Evolutionary conservation across 192 early-diverging fungal genomes (phyloP), one percentile per base, ranked within the genome.

Genomic region (Coemansia sp.): DNA sequence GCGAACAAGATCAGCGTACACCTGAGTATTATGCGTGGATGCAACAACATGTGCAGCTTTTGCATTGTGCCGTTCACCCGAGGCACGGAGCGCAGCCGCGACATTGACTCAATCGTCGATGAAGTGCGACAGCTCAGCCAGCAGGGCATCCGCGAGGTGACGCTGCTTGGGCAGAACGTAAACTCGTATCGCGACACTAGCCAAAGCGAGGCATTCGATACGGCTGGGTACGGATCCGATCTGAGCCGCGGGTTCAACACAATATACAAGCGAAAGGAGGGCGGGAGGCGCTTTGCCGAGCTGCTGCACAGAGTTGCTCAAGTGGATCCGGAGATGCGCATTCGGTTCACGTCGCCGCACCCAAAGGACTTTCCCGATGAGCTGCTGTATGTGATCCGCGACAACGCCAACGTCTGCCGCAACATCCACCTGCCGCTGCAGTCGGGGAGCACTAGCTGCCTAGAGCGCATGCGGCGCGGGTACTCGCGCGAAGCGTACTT

Each of bases 31-130:
- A 92, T 92, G 90, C 79, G 90, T 26, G 90, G 90, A 56, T 92
- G 90, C 74, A 92, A 92, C 74, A 92, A 92, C 60, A 92, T 92
- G 90, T 92, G 90, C 56, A 85, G 85, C 39, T 92, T 88, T 69
- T 92, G 90, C 61, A 90, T 92, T 37, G 90, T 92, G 4, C 90
- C 90, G 13, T 90, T 90, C 46, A 92, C 90, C 9, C 82, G 90
- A 53, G 90, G 90, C 9, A 90, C 82, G 59, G 90, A 92, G 65
- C 82, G 90, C 51, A 88, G 87, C 69, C 82, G 90, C 55, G 78
- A 85, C 28, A 87, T 92, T 3, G 87, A 88, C 36, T 87, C 88
- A 6, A 88, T 92, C 61, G 76, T 92, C 9, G 69, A 75, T 31
- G 90, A 92, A 53, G 87, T 90, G 26, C 73, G 73, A 21, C 71